Evolutionary conservation across 2,329 filamentous ascomycete species (phyloP).

Genomic region (Rhinocladiella mackenziei): DNA sequence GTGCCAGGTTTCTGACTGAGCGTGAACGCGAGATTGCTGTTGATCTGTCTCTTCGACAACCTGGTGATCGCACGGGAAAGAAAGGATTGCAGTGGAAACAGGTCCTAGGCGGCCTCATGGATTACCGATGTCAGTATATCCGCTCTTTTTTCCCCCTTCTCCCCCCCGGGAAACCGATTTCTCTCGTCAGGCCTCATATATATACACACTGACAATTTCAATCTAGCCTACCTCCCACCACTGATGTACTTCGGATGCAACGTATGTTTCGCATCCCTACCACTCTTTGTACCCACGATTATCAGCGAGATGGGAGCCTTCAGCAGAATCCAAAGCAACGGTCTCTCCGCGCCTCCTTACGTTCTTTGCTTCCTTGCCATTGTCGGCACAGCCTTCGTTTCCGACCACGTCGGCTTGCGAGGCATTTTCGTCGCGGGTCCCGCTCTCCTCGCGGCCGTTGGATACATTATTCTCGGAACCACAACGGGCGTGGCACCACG

Average conservation of each 20-base stretch:
- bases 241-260: constrained; percentile 59
- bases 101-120: constrained; percentile 43
- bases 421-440: constrained; percentile 57
- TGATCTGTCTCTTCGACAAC: constrained; percentile 27
- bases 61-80: constrained; percentile 27
- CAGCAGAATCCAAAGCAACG: constrained; percentile 62
- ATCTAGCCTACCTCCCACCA: constrained; percentile 40
- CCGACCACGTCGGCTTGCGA: constrained; percentile 62
- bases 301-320: constrained; percentile 62
- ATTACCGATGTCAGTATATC: constrained; percentile 44
- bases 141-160: background rate
- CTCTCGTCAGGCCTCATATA: too few species aligned
- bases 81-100: constrained; percentile 45
- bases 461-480: constrained; percentile 63
- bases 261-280: constrained; percentile 63
- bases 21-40: constrained; percentile 37
- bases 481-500: constrained; percentile 48
- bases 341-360: constrained; percentile 67
- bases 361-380: constrained; percentile 65
- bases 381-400: constrained; percentile 58
- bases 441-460: constrained; percentile 55
- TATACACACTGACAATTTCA: background rate
- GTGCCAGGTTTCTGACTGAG: constrained; percentile 41
- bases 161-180: too few species aligned
- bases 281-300: constrained; percentile 63